Base-by-base conservation (phyloP, 1,284 basidiomycete genomes). In the Bjerkandera adusta region DNA sequence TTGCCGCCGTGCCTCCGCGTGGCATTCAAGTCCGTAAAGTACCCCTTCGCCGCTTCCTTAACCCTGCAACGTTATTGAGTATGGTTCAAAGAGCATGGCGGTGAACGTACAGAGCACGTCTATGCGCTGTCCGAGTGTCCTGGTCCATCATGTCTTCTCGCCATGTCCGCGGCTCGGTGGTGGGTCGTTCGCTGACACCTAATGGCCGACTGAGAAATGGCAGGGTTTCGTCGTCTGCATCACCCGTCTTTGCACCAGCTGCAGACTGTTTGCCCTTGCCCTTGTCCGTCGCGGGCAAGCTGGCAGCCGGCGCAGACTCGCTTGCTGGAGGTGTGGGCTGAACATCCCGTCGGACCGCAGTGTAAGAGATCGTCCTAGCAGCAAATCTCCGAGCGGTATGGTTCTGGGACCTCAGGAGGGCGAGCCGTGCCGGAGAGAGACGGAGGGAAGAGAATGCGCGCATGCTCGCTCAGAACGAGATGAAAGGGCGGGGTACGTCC, bases 21-120 rank as follows among this genome's bases (percentile, higher is more conserved):
- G 56, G 85, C 82, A 59, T 92, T 91, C 48, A 90, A 76, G 62
- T 98, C 96, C 55, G 89, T 78, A 60, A 94, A 98, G 66, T 98
- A 97, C 0, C 94, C 93, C 58, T 85, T 87, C 12, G 82, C 81
- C 0, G 86, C 90, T 68, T 95, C 84, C 58, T 91, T 87, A 45
- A 97, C 80, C 52, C 92, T 96, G 10, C 20, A 41, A 29, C 15
- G 24, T 33, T 30, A 43, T 45, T 5, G 50, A 45, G 41, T 4
- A 29, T 29, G 18, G 38, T 12, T 10, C n/a, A 38, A 13, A 20
- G 32, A 43, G 49, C 22, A 26, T 36, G 18, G 8, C 16, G 26
- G 12, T 36, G 21, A 49, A 70, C 80, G 57, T 60, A 95, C 92
- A 96, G 60, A 62, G 89, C 85, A 57, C 80, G 75, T 43, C 91